Evolutionary conservation across 2,329 filamentous ascomycete species (phyloP).

Genomic region (Fonsecaea pedrosoi): DNA sequence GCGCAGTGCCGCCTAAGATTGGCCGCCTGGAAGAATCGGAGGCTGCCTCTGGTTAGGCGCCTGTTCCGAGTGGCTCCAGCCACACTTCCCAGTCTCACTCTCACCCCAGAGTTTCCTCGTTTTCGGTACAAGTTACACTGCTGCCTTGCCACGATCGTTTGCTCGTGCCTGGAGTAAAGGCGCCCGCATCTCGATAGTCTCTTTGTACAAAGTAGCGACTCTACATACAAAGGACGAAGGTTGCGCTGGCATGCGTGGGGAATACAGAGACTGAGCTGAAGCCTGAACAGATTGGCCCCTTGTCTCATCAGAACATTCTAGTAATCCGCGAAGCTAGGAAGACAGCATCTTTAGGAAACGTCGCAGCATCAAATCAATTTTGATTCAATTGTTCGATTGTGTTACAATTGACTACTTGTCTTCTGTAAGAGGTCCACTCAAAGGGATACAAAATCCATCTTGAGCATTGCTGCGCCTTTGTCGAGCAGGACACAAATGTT

Average conservation of each 20-base stretch:
- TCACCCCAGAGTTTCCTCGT: too few species aligned
- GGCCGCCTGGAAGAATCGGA: neutral
- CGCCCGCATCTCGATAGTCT: neutral
- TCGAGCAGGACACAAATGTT: conserved; percentile 23
- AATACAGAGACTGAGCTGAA: neutral
- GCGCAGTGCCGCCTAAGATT: conserved; percentile 3
- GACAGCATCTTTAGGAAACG: neutral
- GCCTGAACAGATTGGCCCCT: neutral
- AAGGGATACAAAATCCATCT: conserved; percentile 21
- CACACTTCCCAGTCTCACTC: conserved; percentile 7
- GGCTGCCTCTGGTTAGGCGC: neutral
- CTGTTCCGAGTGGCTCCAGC: conserved; percentile 16
- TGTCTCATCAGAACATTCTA: neutral
- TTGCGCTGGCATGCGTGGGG: neutral
- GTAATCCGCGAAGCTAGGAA: neutral
- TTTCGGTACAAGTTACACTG: neutral
- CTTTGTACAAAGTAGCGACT: neutral
- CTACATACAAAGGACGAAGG: neutral
- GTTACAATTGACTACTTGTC: conserved; percentile 26
- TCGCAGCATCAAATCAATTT: conserved; percentile 3
- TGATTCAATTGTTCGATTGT: conserved; percentile 16
- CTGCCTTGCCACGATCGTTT: conserved; percentile 12
- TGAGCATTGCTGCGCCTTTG: conserved; percentile 21
- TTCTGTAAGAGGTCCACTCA: conserved; percentile 16
- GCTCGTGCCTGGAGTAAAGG: neutral